Evolutionary conservation across 805 yeast genomes (phyloP).

Genomic region (Ogataea trehaloabstinens): DNA sequence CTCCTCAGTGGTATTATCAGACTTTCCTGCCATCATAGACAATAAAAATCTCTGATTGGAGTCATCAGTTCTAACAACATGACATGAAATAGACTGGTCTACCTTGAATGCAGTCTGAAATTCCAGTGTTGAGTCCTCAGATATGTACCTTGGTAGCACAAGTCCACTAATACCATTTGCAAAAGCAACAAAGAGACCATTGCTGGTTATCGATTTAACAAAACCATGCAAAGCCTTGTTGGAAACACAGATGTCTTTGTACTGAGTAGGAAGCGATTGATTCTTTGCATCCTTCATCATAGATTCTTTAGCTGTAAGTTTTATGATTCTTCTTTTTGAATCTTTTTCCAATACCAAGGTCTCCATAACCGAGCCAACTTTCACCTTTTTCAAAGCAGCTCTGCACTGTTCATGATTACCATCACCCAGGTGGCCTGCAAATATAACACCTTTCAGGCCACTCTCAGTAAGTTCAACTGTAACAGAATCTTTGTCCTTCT

Average conservation of each 20-base stretch:
- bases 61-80: slow-evolving; percentile 65
- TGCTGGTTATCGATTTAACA: slow-evolving; percentile 71
- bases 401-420: slow-evolving; percentile 72
- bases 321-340: slow-evolving; percentile 55
- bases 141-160: slow-evolving; percentile 70
- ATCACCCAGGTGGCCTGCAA: slow-evolving; percentile 75
- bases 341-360: slow-evolving; percentile 71
- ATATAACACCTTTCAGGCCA: slow-evolving; percentile 66
- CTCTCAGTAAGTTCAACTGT: slow-evolving; percentile 57
- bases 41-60: slow-evolving; percentile 69
- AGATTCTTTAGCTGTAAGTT: slow-evolving; percentile 62
- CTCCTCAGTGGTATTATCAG: slow-evolving; percentile 22
- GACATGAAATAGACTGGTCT: slow-evolving; percentile 71
- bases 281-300: slow-evolving; percentile 62
- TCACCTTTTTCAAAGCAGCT: slow-evolving; percentile 56
- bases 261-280: slow-evolving; percentile 53
- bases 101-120: slow-evolving; percentile 52
- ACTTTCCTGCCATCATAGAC: slow-evolving; percentile 45
- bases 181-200: slow-evolving; percentile 82
- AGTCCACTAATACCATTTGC: slow-evolving; percentile 80
- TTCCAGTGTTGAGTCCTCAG: slow-evolving; percentile 51
- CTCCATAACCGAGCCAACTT: slow-evolving; percentile 57
- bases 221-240: slow-evolving; percentile 61
- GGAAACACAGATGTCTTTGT: slow-evolving; percentile 55
- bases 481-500: slow-evolving; percentile 72